phyloP scores from a whole-genome alignment of 495 filamentous ascomycete genomes.

The Penicillium desertorum region DNA sequence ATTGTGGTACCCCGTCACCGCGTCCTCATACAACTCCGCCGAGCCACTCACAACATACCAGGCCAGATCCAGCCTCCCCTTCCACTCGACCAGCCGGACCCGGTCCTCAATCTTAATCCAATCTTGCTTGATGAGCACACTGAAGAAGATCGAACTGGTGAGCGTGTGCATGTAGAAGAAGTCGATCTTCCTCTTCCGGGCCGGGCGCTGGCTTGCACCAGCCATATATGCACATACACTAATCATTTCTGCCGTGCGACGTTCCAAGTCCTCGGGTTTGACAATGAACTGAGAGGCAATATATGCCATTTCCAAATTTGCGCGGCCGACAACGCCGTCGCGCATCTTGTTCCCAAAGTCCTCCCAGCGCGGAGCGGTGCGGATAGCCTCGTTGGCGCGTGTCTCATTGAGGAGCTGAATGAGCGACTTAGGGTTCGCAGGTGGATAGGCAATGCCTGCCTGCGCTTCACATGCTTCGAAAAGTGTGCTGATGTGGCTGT shows the following conservation, averaged over 20 bases:
- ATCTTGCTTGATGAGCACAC: constrained; percentile 16
- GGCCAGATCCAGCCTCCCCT: constrained; percentile 34
- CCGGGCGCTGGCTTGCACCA: constrained; percentile 21
- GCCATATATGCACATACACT: too few species aligned
- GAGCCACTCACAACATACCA: constrained; percentile 29
- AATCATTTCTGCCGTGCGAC: constrained; percentile 5
- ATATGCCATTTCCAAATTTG: too few species aligned
- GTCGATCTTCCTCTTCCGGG: constrained; percentile 31
- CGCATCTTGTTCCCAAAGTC: too few species aligned
- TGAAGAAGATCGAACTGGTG: constrained; percentile 33
- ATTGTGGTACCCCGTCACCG: constrained; percentile 18
- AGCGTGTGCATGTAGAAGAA: constrained; percentile 42
- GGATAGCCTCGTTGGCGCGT: too few species aligned
- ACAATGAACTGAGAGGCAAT: too few species aligned
- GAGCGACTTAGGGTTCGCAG: constrained; percentile 5
- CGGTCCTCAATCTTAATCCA: constrained; percentile 30
- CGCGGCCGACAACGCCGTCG: too few species aligned
- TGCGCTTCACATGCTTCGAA: constrained; percentile 11
- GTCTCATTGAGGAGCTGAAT: background rate
- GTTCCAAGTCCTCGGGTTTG: too few species aligned
- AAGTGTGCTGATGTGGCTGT: constrained; percentile 10
- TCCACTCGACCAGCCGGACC: constrained; percentile 35
- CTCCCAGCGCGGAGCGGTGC: too few species aligned
- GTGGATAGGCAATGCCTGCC: background rate
- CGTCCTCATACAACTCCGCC: constrained; percentile 18